phyloP scores from a whole-genome alignment of 202 grass and related monocot species.

The Brachypodium distachyon region DNA sequence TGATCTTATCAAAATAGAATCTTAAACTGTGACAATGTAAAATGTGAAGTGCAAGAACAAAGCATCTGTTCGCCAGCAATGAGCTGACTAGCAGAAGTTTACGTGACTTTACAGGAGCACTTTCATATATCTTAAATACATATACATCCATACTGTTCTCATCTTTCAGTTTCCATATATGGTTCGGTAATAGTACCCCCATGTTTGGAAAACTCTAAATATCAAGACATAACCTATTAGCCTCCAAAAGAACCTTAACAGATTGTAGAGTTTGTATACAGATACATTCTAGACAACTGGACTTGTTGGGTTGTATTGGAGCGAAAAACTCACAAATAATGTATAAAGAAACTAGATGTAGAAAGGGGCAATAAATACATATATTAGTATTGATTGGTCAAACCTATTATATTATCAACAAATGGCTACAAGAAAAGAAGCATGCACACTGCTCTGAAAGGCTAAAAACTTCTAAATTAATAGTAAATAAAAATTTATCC shows the following conservation, averaged over 20 bases:
- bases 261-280: neutral
- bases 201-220: neutral
- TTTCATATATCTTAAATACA: neutral
- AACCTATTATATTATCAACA: neutral
- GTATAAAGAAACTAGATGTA: neutral
- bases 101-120: neutral
- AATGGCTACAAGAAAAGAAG: too few relatives aligned
- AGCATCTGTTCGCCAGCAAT: neutral
- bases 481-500: neutral
- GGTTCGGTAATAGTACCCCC: neutral
- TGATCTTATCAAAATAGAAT: neutral
- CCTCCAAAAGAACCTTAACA: neutral
- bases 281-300: neutral
- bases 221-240: neutral
- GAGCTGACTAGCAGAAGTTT: slow-evolving; percentile 7
- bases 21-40: neutral
- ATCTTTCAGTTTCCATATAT: neutral
- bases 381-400: neutral
- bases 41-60: slow-evolving; percentile 1
- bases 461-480: neutral
- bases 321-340: neutral
- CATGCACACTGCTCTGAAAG: too few relatives aligned
- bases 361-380: neutral
- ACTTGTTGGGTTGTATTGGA: neutral
- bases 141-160: neutral